Evolutionary conservation across 495 filamentous ascomycete genomes (phyloP).

Genomic region (Penicillium subrubescens): DNA sequence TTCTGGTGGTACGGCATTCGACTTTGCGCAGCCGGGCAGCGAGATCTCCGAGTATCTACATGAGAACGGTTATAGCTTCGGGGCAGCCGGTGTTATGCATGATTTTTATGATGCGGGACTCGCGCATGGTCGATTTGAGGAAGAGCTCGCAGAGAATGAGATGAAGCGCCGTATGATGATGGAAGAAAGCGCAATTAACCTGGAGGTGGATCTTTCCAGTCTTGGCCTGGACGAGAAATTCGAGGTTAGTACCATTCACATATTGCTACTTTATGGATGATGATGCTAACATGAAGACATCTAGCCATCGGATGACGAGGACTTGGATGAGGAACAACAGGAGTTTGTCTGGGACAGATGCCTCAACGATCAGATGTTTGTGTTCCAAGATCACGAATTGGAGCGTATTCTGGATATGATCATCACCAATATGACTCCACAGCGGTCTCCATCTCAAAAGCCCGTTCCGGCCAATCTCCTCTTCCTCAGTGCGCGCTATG

Average conservation of each 20-base stretch:
- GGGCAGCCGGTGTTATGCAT: constrained; percentile 80
- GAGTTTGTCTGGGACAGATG: constrained; percentile 98
- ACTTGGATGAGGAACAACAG: constrained; percentile 84
- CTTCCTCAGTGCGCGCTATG: constrained; percentile 93
- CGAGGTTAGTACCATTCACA: constrained; percentile 63
- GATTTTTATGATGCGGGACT: constrained; percentile 96
- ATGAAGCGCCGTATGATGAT: constrained; percentile 99
- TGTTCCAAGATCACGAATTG: constrained; percentile 94
- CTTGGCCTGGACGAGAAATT: constrained; percentile 94
- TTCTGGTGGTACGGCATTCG: constrained; percentile 91
- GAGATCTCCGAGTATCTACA: constrained; percentile 95
- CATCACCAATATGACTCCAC: constrained; percentile 97
- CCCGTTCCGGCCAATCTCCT: constrained; percentile 96
- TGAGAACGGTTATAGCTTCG: constrained; percentile 89
- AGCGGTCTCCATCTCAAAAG: constrained; percentile 93
- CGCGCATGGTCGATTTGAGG: constrained; percentile 91
- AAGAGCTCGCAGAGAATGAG: constrained; percentile 96
- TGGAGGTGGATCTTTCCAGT: constrained; percentile 96
- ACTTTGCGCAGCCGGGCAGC: constrained; percentile 91
- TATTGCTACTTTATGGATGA: not conserved
- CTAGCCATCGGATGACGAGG: constrained; percentile 69
- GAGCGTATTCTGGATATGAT: constrained; percentile 89
- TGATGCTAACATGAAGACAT: constrained; percentile 8
- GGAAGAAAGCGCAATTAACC: constrained; percentile 98
- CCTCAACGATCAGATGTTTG: constrained; percentile 98